Conservation (phyloP, 2,329 filamentous ascomycete genomes). For the Westerdykella sp. region DNA sequence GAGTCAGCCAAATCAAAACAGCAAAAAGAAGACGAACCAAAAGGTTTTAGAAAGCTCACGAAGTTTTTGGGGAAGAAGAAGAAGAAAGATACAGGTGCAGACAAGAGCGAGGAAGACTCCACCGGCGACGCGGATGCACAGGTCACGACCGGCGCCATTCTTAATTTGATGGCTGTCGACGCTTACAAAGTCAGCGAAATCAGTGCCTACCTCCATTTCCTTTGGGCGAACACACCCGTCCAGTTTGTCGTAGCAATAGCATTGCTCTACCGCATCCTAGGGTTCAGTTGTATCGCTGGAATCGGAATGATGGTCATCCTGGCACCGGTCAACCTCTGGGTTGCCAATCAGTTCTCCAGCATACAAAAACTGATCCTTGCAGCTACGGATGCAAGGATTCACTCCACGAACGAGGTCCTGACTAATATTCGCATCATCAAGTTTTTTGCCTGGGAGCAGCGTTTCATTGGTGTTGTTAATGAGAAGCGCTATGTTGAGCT, state of each 20-base stretch:
- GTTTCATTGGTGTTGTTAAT: slow-evolving; percentile 78
- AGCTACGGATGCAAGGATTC: slow-evolving; percentile 91
- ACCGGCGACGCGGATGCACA: slow-evolving; percentile 55
- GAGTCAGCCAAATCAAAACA: slow-evolving; percentile 39
- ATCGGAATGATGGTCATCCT: slow-evolving; percentile 85
- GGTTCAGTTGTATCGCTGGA: slow-evolving; percentile 87
- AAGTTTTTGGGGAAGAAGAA: slow-evolving; percentile 57
- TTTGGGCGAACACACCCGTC: slow-evolving; percentile 86
- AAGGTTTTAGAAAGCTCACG: slow-evolving; percentile 43
- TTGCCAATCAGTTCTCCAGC: slow-evolving; percentile 76
- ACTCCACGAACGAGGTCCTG: slow-evolving; percentile 92
- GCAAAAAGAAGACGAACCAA: slow-evolving; percentile 37
- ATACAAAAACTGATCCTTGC: slow-evolving; percentile 89
- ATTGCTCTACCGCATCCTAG: slow-evolving; percentile 84
- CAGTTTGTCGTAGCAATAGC: slow-evolving; percentile 76
- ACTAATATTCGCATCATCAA: slow-evolving; percentile 99
- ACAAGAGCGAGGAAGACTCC: slow-evolving; percentile 20
- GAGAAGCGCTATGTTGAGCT: slow-evolving; percentile 81
- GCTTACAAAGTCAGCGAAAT: slow-evolving; percentile 98
- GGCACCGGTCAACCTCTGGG: slow-evolving; percentile 81
- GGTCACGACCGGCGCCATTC: slow-evolving; percentile 94
- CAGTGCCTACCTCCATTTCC: slow-evolving; percentile 88
- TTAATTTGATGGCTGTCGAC: slow-evolving; percentile 98
- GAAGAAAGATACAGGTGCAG: slow-evolving; percentile 37
- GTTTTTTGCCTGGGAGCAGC: slow-evolving; percentile 96